Evolutionary conservation across 192 early-diverging fungal species (phyloP), one percentile per base, ranked within the genome.

Genomic region (Coemansia sp.): DNA sequence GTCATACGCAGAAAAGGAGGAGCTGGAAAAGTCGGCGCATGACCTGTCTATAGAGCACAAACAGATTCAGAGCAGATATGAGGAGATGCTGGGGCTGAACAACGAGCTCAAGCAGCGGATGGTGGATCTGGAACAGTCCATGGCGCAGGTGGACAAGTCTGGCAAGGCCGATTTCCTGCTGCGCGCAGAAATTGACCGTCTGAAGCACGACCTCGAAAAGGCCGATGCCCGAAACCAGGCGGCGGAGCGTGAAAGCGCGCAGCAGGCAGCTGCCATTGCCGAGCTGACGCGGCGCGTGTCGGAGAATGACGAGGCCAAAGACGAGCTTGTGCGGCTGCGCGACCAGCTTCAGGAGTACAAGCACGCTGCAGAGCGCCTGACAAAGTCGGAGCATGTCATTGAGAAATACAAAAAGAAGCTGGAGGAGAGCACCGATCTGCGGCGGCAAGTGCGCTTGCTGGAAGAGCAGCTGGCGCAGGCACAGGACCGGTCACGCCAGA

Each of bases 361-460:
- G 37, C 91, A 93, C 62, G 82, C 88, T 0, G 90, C 90, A n/a
- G 95, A 96, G 49, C 90, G 89, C 53, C 80, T 96, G 11, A 86
- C 89, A 78, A 96, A 94, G 80, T 83, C 89, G 2, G 96, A 99
- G 64, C 90, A 92, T 28, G 85, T 93, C 28, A 86, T 94, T 58
- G 95, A 97, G 66, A 96, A 96, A 67, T 99, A 93, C 73, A 95
- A 93, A 63, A 94, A 93, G 75, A 90, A 93, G 43, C 79, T 95
- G 5, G 95, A 97, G 51, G 94, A 97, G 41, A 85, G 80, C 37
- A 84, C 82, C 0, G 92, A 96, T 52, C 49, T 94, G 41, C 78
- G 86, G 34, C 82, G 87, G 46, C 85, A 92, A 56, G 79, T 95
- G 51, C 90, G 90, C 46, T 46, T 66, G 15, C 53, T 91, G 12